These are phyloP conservation scores for Phytopythium chamaehyphon DNA, from an alignment of 352 stramenopile genomes.

Conservation along the genomic window DNA sequence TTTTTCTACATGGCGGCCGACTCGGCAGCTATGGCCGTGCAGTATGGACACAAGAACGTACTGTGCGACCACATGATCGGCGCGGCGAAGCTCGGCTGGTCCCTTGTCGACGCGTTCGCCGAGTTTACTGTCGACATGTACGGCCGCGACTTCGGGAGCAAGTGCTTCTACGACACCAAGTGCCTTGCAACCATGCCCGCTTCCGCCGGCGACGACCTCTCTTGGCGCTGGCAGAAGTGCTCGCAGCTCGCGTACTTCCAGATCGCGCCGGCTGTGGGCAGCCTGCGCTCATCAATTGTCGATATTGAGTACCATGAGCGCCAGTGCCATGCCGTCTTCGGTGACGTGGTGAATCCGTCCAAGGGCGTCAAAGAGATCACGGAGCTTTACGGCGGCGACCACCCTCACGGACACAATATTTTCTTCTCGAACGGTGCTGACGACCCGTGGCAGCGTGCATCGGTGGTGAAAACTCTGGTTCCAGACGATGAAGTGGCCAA, in stretches of 20 bases:
- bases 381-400: constrained; percentile 70
- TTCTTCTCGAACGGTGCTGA: constrained; percentile 84
- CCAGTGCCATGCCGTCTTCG: constrained; percentile 77
- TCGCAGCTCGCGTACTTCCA: constrained; percentile 86
- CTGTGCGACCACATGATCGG: constrained; percentile 60
- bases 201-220: constrained; percentile 70
- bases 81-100: constrained; percentile 43
- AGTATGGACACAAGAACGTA: constrained; percentile 84
- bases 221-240: constrained; percentile 89
- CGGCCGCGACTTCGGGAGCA: constrained; percentile 63
- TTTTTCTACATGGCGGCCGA: constrained; percentile 92
- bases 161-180: constrained; percentile 82
- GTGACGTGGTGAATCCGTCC: constrained; percentile 53
- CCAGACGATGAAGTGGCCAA: constrained; percentile 54
- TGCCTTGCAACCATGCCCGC: constrained; percentile 45
- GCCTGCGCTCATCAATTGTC: constrained; percentile 61
- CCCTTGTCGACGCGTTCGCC: constrained; percentile 66
- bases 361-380: constrained; percentile 54
- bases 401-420: constrained; percentile 68
- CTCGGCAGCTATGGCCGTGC: constrained; percentile 81
- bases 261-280: constrained; percentile 52
- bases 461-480: constrained; percentile 49
- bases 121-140: constrained; percentile 82
- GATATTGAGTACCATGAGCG: constrained; percentile 74
- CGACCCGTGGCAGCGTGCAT: constrained; percentile 84